Conservation (phyloP, 768 basidiomycete genomes). For the Xanthoconium stramineum region DNA sequence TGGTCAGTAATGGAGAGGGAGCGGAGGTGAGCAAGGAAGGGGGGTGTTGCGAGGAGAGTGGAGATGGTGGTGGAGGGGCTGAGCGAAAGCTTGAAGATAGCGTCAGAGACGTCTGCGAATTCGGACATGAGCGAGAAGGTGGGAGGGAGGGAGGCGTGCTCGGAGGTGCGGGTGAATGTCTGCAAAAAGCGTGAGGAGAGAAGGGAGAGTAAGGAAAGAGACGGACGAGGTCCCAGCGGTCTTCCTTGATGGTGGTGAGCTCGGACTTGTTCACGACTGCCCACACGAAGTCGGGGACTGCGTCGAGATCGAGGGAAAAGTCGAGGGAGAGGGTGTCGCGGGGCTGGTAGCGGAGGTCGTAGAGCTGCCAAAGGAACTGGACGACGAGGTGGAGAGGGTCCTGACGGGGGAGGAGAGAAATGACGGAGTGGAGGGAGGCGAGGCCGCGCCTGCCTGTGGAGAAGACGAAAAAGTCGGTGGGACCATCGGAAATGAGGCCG, state of each 20-base stretch:
- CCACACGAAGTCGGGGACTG: conserved; percentile 73
- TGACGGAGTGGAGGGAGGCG: conserved; percentile 73
- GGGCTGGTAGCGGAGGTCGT: conserved; percentile 73
- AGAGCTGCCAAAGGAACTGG: conserved; percentile 58
- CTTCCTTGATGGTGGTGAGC: conserved; percentile 60
- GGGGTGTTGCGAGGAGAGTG: conserved; percentile 60
- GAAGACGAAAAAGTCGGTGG: conserved; percentile 79
- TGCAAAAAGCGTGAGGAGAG: conserved; percentile 28
- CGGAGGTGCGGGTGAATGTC: conserved; percentile 82
- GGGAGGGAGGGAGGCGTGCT: conserved; percentile 57
- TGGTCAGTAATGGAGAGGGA: conserved; percentile 90
- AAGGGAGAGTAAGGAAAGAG: background rate
- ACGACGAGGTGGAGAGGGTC: conserved; percentile 68
- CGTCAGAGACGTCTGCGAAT: conserved; percentile 82
- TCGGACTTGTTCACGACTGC: conserved; percentile 81
- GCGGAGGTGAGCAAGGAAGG: conserved; percentile 73
- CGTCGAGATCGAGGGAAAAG: conserved; percentile 59
- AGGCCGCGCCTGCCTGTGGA: conserved; percentile 83
- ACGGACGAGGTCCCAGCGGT: conserved; percentile 86
- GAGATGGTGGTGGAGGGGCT: conserved; percentile 46
- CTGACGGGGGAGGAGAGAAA: conserved; percentile 79
- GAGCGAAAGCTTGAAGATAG: conserved; percentile 53
- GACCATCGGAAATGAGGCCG: conserved; percentile 62
- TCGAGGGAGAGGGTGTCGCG: conserved; percentile 73
- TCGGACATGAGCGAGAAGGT: conserved; percentile 80